Percentiles rank a stretch among this genome's conserved stretches.
These are phyloP conservation scores for Fusarium ramigenum DNA, from an alignment of 2,329 filamentous ascomycete species.

Conservation along the genomic window DNA sequence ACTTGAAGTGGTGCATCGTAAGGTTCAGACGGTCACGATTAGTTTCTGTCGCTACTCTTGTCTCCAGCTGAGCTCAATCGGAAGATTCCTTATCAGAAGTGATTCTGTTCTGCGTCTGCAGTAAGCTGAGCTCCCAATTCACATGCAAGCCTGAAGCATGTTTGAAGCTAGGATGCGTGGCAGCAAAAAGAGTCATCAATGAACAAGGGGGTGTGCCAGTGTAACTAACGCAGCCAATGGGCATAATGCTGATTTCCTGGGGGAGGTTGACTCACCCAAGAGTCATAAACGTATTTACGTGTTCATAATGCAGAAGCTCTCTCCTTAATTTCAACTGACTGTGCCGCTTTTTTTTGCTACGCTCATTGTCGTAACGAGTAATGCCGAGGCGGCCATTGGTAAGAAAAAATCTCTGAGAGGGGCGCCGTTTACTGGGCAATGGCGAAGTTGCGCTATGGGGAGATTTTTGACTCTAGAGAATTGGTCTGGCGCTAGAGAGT, in stretches of 20 bases:
- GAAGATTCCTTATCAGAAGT: neutral
- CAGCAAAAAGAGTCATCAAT: slow-evolving; percentile 35
- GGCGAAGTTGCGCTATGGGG: slow-evolving; percentile 19
- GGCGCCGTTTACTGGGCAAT: slow-evolving; percentile 30
- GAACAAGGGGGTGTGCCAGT: slow-evolving; percentile 26
- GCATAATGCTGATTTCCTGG: slow-evolving; percentile 22
- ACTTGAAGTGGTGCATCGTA: slow-evolving; percentile 31
- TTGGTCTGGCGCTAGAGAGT: slow-evolving; percentile 35
- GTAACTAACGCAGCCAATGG: slow-evolving; percentile 31
- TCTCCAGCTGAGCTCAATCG: neutral
- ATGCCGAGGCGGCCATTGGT: slow-evolving; percentile 38
- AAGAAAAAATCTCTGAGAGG: slow-evolving; percentile 32
- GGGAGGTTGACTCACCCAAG: slow-evolving; percentile 28
- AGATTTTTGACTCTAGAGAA: slow-evolving; percentile 36
- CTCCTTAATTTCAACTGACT: slow-evolving; percentile 15
- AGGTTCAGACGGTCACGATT: slow-evolving; percentile 15
- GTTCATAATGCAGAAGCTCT: slow-evolving; percentile 27
- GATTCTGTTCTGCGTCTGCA: neutral
- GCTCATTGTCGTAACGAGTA: slow-evolving; percentile 11
- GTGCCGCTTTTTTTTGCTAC: slow-evolving; percentile 13
- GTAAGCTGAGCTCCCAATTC: slow-evolving; percentile 1
- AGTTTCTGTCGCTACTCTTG: neutral
- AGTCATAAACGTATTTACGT: slow-evolving; percentile 29
- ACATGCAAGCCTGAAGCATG: slow-evolving; percentile 11
- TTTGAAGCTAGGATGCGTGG: slow-evolving; percentile 28